phyloP scores from a whole-genome alignment of 2,329 filamentous ascomycete genomes.

The Teratosphaeriaceae sp. region DNA sequence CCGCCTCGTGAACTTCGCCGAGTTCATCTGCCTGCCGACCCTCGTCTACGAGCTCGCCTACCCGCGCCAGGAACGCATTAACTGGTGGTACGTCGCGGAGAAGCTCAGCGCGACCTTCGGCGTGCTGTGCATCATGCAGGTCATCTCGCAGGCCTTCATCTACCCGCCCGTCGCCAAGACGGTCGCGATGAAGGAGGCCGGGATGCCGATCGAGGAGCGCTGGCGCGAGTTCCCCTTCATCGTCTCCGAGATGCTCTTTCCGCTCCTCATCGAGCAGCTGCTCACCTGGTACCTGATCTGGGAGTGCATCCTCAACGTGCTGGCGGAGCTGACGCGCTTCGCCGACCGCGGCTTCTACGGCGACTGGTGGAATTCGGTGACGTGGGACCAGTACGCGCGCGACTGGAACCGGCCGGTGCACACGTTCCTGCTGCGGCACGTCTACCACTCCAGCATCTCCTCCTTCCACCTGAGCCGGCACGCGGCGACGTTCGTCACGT shows the following conservation, averaged over 20 bases:
- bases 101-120: constrained; percentile 65
- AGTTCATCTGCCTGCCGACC: constrained; percentile 69
- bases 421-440: constrained; percentile 69
- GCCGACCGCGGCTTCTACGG: constrained; percentile 65
- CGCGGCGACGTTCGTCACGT: constrained; percentile 68
- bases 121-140: constrained; percentile 70
- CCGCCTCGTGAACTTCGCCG: constrained; percentile 49
- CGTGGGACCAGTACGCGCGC: constrained; percentile 70
- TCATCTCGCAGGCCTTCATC: constrained; percentile 69
- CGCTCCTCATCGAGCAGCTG: constrained; percentile 72
- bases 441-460: constrained; percentile 72
- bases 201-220: constrained; percentile 54
- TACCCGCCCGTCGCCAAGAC: constrained; percentile 67
- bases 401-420: constrained; percentile 81
- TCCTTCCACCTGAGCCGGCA: constrained; percentile 63
- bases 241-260: constrained; percentile 68
- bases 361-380: constrained; percentile 47
- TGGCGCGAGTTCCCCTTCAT: constrained; percentile 67
- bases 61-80: constrained; percentile 61
- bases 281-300: constrained; percentile 77
- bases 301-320: constrained; percentile 60
- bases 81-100: constrained; percentile 69
- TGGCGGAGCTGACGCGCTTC: constrained; percentile 70
- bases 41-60: constrained; percentile 76
- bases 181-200: constrained; percentile 59